These are phyloP conservation scores for Dispira parvispora DNA, from an alignment of 192 early-diverging fungal species.

Conservation along the genomic window DNA sequence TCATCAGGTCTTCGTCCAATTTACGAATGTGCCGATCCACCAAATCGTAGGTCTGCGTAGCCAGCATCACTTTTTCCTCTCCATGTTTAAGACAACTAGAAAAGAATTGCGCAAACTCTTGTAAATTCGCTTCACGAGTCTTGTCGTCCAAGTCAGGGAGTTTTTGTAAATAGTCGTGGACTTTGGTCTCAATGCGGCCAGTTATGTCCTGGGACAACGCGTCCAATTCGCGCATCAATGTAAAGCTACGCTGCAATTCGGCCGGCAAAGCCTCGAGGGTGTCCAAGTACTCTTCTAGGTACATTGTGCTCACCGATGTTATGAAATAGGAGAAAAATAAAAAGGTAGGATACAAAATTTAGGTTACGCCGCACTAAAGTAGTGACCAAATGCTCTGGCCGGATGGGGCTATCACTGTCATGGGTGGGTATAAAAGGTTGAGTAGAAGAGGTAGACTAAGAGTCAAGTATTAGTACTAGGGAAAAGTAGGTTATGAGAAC, in stretches of 20 bases:
- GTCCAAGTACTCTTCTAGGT: constrained; percentile 87
- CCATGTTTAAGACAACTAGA: constrained; percentile 69
- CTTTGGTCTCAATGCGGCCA: constrained; percentile 43
- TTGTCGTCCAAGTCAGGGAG: constrained; percentile 25
- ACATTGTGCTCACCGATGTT: constrained; percentile 14
- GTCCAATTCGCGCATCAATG: constrained; percentile 88
- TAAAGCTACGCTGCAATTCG: constrained; percentile 73
- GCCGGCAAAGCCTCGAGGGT: constrained; percentile 62
- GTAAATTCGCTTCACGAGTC: background rate
- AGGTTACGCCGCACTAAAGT: background rate
- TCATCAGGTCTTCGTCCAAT: constrained; percentile 78
- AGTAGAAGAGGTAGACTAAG: no score
- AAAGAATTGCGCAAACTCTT: constrained; percentile 31
- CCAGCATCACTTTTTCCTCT: constrained; percentile 86
- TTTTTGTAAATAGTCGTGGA: constrained; percentile 53
- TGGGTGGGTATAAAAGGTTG: no score
- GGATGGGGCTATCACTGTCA: no score
- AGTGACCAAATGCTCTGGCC: background rate
- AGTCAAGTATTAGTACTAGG: no score
- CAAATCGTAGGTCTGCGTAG: constrained; percentile 83
- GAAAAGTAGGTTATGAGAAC: no score
- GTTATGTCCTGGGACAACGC: constrained; percentile 54
- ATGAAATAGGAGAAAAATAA: background rate
- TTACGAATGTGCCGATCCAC: constrained; percentile 82
- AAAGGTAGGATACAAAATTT: background rate